Evolutionary conservation across 371 early-diverging fungal genomes (phyloP).

Genomic region (Mortierella sp.): DNA sequence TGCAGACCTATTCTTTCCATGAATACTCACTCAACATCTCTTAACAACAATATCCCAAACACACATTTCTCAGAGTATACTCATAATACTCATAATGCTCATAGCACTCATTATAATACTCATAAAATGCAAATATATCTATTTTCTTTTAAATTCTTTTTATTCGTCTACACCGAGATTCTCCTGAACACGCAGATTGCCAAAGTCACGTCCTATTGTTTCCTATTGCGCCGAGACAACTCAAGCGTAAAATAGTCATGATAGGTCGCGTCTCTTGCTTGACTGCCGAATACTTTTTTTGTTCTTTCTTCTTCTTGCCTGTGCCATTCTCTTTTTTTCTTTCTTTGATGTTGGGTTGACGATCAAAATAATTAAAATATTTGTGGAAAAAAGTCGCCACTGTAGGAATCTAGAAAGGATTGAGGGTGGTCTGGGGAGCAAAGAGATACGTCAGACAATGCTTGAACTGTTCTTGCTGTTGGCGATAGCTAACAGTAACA

Average conservation of each 20-base stretch:
- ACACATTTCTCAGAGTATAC: no score
- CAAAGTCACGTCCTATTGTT: slow-evolving; percentile 2
- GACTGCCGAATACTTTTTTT: background rate
- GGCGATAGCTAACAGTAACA: background rate
- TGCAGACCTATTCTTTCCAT: no score
- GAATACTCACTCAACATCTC: no score
- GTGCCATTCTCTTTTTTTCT: background rate
- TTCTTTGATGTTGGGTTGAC: background rate
- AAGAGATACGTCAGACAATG: background rate
- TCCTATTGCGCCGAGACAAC: slow-evolving; percentile 1
- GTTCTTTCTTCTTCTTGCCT: background rate
- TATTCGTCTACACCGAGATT: background rate
- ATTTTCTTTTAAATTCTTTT: no score
- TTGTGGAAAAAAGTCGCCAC: no score
- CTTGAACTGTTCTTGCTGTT: background rate
- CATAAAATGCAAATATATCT: no score
- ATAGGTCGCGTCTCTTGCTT: background rate
- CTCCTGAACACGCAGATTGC: background rate
- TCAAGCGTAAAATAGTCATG: slow-evolving; percentile 1
- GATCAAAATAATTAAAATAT: background rate
- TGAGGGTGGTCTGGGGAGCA: background rate
- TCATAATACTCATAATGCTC: no score
- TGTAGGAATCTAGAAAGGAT: background rate
- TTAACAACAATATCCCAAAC: no score
- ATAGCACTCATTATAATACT: no score